Percentiles rank a stretch among this genome's conserved stretches.
Evolutionary conservation across 441 rosid species (phyloP).

Genomic region (Aquilaria agallochum): DNA sequence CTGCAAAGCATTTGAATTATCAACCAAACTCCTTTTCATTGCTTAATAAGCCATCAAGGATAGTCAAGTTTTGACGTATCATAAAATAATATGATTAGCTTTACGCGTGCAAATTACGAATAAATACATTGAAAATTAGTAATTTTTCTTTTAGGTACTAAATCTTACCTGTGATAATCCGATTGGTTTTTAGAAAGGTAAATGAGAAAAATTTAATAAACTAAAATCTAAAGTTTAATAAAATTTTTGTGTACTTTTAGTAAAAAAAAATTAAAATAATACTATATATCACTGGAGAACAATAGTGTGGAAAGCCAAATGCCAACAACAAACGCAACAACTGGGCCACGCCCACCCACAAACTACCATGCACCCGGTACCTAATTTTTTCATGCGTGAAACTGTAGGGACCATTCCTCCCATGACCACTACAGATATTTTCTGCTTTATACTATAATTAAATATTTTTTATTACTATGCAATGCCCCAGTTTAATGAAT

Average conservation of each 20-base stretch:
- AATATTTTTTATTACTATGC: neutral
- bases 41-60: too few relatives aligned
- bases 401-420: neutral
- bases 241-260: constrained; percentile 1
- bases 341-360: constrained; percentile 33
- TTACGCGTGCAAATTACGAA: neutral
- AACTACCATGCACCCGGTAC: constrained; percentile 11
- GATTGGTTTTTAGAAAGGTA: neutral
- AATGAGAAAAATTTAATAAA: neutral
- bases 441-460: constrained; percentile 3
- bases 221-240: neutral
- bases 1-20: too few relatives aligned
- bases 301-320: constrained; percentile 22
- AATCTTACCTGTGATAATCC: neutral
- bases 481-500: neutral
- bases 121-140: neutral
- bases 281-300: neutral
- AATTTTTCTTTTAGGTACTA: neutral
- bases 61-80: neutral
- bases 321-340: constrained; percentile 36
- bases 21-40: too few relatives aligned
- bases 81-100: neutral
- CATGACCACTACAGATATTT: neutral
- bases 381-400: constrained; percentile 5
- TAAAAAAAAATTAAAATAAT: neutral